Percentiles rank a stretch among this genome's conserved stretches.
phyloP scores from a whole-genome alignment of 2,329 filamentous ascomycete genomes.

The Colletotrichum sp. region DNA sequence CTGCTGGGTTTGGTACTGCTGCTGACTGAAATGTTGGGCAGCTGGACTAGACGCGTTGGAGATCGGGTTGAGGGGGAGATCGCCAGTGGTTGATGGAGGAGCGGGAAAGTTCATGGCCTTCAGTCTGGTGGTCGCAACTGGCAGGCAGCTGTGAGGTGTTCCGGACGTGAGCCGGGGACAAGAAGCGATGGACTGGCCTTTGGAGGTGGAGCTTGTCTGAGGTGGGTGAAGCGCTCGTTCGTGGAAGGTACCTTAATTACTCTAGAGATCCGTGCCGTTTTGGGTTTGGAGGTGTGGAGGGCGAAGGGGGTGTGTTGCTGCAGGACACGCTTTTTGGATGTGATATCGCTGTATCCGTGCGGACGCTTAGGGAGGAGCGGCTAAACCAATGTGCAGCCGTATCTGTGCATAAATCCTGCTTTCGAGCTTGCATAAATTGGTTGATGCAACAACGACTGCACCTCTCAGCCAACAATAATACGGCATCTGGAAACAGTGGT shows the following conservation, averaged over 20 bases:
- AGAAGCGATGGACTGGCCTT: neutral
- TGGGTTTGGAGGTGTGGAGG: constrained; percentile 17
- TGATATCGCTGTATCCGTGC: neutral
- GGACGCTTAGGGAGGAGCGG: neutral
- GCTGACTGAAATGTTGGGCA: constrained; percentile 22
- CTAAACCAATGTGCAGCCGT: neutral
- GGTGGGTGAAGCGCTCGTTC: constrained; percentile 3
- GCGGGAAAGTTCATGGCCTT: constrained; percentile 36
- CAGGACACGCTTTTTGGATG: neutral
- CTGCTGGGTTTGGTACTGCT: constrained; percentile 17
- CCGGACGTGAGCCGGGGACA: constrained; percentile 6
- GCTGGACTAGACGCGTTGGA: constrained; percentile 23
- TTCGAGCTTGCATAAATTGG: neutral
- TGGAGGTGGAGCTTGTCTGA: constrained; percentile 21
- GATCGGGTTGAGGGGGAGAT: constrained; percentile 32
- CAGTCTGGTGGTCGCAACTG: constrained; percentile 16
- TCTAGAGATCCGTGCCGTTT: constrained; percentile 11
- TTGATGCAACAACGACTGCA: neutral
- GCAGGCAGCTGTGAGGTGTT: constrained; percentile 15
- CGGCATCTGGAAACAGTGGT: neutral
- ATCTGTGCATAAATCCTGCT: neutral
- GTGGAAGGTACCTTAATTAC: constrained; percentile 12
- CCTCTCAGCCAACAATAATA: neutral
- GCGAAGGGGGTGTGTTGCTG: constrained; percentile 10
- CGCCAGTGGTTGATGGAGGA: constrained; percentile 27